Conservation (phyloP, 768 basidiomycete genomes). For the Mrakia gelida region DNA sequence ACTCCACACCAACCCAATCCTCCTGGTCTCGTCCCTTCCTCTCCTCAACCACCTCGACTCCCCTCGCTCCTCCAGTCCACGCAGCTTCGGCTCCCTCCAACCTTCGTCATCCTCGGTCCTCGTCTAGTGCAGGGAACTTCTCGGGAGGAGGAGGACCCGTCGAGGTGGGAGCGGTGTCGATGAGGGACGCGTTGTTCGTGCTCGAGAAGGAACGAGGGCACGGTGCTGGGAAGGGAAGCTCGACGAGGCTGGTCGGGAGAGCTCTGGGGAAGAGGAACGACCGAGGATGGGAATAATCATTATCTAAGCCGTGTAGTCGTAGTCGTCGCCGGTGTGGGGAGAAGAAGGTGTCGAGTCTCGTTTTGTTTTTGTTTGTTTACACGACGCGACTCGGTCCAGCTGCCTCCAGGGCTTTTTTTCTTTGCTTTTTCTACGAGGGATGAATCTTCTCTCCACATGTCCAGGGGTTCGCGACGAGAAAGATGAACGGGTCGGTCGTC, state of each 20-base stretch:
- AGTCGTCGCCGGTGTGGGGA: not conserved
- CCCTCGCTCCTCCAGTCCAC: slow-evolving; percentile 19
- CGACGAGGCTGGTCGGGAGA: slow-evolving; percentile 16
- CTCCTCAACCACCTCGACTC: slow-evolving; percentile 21
- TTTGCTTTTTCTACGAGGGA: too few relatives aligned
- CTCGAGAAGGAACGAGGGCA: slow-evolving; percentile 53
- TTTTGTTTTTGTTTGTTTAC: too few relatives aligned
- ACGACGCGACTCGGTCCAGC: too few relatives aligned
- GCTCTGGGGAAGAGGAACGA: slow-evolving; percentile 20
- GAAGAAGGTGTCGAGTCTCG: too few relatives aligned
- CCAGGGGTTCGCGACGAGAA: too few relatives aligned
- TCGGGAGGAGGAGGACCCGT: not conserved
- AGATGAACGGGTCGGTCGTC: too few relatives aligned
- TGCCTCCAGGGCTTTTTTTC: too few relatives aligned
- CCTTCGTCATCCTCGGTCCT: not conserved
- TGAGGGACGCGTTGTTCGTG: slow-evolving; percentile 80
- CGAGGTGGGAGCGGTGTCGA: slow-evolving; percentile 50
- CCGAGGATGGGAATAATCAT: slow-evolving; percentile 20
- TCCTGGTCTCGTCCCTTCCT: slow-evolving; percentile 27
- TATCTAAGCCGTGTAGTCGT: too few relatives aligned
- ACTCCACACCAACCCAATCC: not conserved
- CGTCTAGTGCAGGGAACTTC: not conserved
- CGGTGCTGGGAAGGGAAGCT: slow-evolving; percentile 24
- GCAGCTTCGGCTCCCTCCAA: not conserved
- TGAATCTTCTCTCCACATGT: too few relatives aligned